phyloP scores from a whole-genome alignment of 73 alveolate genomes.

The Breviolum minutum region DNA sequence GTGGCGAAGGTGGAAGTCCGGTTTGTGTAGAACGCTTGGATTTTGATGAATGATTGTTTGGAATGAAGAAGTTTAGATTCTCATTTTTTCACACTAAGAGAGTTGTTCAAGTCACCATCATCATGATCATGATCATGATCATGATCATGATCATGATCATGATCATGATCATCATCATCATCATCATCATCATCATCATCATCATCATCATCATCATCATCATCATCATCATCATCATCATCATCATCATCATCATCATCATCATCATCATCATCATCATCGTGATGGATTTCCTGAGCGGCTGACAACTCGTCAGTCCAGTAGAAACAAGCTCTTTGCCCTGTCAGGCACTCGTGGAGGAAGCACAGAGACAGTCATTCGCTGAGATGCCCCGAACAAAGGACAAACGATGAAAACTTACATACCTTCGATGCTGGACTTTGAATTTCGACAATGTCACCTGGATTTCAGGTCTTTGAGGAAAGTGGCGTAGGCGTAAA shows the following conservation, averaged over 20 bases:
- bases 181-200: too few species aligned
- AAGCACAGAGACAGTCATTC: conserved; percentile 50
- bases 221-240: too few species aligned
- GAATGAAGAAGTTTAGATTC: not conserved
- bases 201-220: too few species aligned
- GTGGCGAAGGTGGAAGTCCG: conserved; percentile 57
- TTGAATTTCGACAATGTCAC: not conserved
- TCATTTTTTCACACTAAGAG: not conserved
- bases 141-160: too few species aligned
- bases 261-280: not conserved
- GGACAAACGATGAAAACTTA: not conserved
- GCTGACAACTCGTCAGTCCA: not conserved
- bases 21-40: not conserved
- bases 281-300: not conserved
- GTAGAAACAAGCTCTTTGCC: not conserved
- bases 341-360: conserved; percentile 74
- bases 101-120: not conserved
- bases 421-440: not conserved
- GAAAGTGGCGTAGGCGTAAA: conserved; percentile 72
- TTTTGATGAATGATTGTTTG: not conserved
- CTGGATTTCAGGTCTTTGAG: conserved; percentile 61
- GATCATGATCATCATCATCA: too few species aligned
- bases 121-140: not conserved
- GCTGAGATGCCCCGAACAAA: not conserved
- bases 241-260: not conserved